Evolutionary conservation across 805 yeast genomes (phyloP).

Genomic region (Monosporozyma yasuniensis): DNA sequence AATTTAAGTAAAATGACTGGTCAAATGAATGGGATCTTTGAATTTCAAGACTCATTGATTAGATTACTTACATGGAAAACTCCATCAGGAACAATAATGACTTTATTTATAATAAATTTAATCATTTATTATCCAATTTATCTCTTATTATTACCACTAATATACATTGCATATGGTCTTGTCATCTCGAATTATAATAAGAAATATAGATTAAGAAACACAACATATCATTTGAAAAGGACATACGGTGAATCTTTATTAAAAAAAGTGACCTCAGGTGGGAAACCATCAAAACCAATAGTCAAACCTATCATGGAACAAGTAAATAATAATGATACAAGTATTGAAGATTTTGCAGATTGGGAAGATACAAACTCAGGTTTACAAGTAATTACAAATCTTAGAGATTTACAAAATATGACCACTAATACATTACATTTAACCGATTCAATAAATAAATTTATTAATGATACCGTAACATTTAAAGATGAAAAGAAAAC

Average conservation of each 20-base stretch:
- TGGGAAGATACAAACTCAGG: slow-evolving; percentile 16
- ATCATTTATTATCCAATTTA: slow-evolving; percentile 66
- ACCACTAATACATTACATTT: slow-evolving; percentile 45
- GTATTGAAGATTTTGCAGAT: slow-evolving; percentile 2
- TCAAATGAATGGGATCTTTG: slow-evolving; percentile 49
- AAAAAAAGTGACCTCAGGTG: slow-evolving; percentile 28
- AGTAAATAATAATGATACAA: not conserved
- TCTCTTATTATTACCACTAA: slow-evolving; percentile 53
- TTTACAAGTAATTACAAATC: slow-evolving; percentile 42
- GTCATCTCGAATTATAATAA: slow-evolving; percentile 63
- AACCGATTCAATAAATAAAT: slow-evolving; percentile 44
- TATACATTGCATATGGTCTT: slow-evolving; percentile 45
- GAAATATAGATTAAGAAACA: slow-evolving; percentile 49
- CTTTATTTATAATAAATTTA: slow-evolving; percentile 51
- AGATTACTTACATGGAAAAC: slow-evolving; percentile 65
- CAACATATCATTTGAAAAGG: not conserved
- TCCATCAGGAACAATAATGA: slow-evolving; percentile 59
- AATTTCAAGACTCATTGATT: slow-evolving; percentile 50
- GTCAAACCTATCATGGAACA: not conserved
- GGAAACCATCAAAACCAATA: slow-evolving; percentile 7
- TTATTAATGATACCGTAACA: slow-evolving; percentile 54
- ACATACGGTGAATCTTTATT: slow-evolving; percentile 36
- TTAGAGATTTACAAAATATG: slow-evolving; percentile 65
- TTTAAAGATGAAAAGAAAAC: slow-evolving; percentile 62
- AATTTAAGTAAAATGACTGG: slow-evolving; percentile 51